phyloP scores from a whole-genome alignment of 2,329 filamentous ascomycete genomes.

The Passalora sequoiae region DNA sequence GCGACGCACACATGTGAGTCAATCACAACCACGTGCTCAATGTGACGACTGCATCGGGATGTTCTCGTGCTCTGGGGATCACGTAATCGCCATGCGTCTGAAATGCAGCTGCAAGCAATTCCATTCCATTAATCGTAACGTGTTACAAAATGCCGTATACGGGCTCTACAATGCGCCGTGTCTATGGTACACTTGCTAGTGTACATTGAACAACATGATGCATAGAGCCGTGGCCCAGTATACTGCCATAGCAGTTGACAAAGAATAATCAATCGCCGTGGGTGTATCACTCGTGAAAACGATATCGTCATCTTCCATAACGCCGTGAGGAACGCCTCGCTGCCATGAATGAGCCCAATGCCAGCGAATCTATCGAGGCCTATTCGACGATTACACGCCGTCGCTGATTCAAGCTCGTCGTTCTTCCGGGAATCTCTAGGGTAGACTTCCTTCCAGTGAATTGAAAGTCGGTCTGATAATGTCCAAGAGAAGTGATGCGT shows the following conservation, averaged over 20 bases:
- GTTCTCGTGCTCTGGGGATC: too few species aligned
- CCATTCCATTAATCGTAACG: not conserved
- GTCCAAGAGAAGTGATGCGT: conserved; percentile 12
- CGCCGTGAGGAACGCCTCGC: conserved; percentile 3
- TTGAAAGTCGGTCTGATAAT: conserved; percentile 4
- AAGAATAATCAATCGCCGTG: not conserved
- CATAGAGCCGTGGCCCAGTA: conserved; percentile 2
- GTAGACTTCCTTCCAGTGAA: not conserved
- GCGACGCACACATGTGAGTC: too few species aligned
- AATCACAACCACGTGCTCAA: too few species aligned
- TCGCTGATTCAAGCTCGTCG: conserved; percentile 16
- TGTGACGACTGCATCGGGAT: too few species aligned
- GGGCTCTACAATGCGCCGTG: too few species aligned
- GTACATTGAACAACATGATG: conserved; percentile 2
- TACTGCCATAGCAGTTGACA: not conserved
- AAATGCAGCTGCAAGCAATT: too few species aligned
- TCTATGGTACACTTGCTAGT: not conserved
- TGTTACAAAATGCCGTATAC: too few species aligned
- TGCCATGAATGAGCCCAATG: not conserved
- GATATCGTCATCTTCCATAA: not conserved
- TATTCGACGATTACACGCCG: conserved; percentile 18
- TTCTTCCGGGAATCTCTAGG: not conserved
- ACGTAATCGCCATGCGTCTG: too few species aligned
- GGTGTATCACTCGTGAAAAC: not conserved
- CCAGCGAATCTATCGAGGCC: conserved; percentile 10